Conservation (phyloP, 352 stramenopile genomes). For the Phytophthora macrochlamydospora region DNA sequence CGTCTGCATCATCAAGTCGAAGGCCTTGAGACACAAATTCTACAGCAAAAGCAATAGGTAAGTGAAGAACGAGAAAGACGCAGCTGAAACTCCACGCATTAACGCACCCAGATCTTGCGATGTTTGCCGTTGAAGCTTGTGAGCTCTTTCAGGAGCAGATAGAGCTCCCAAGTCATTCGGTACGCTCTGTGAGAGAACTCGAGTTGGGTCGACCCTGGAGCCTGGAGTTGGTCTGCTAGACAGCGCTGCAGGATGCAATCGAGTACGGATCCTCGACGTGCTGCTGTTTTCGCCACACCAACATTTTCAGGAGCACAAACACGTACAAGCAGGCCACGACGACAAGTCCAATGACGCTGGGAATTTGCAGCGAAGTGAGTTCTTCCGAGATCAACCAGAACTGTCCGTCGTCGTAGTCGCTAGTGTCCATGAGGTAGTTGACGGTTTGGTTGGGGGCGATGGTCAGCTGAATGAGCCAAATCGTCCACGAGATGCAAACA, state of each 20-base stretch:
- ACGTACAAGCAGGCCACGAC: slow-evolving; percentile 13
- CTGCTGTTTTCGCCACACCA: slow-evolving; percentile 14
- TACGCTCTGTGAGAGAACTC: slow-evolving; percentile 1
- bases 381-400: slow-evolving; percentile 46
- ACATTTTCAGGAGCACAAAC: slow-evolving; percentile 30
- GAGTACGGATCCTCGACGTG: background rate
- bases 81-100: background rate
- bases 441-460: slow-evolving; percentile 33
- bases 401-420: slow-evolving; percentile 34
- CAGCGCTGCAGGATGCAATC: too few species aligned
- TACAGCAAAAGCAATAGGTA: slow-evolving; percentile 11
- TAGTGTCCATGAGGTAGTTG: slow-evolving; percentile 45
- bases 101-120: slow-evolving; percentile 44
- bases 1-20: slow-evolving; percentile 37
- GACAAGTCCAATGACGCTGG: slow-evolving; percentile 18
- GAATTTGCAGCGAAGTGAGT: slow-evolving; percentile 6
- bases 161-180: slow-evolving; percentile 23
- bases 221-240: too few species aligned
- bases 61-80: background rate
- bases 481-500: slow-evolving; percentile 20
- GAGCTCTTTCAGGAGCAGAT: slow-evolving; percentile 27
- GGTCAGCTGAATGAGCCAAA: slow-evolving; percentile 36
- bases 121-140: slow-evolving; percentile 31
- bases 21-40: slow-evolving; percentile 40
- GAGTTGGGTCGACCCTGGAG: background rate